Base-by-base conservation (phyloP, 208 protist species). In the Trypanosoma avium region DNA sequence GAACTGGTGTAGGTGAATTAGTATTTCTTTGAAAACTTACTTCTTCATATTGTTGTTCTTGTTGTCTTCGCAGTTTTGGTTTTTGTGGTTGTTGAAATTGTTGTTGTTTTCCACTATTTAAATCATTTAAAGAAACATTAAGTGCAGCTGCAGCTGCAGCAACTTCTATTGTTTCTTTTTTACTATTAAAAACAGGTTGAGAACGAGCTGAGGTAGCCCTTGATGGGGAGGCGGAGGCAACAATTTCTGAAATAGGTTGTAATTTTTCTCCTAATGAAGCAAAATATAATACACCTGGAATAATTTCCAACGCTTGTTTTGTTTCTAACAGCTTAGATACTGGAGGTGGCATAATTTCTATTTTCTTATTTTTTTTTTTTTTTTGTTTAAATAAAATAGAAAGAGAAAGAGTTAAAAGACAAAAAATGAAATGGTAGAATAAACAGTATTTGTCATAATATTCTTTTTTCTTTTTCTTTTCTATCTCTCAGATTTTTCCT, bases 241-340 rank as follows among this genome's bases (percentile, higher is more conserved):
- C 19, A 19, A 19, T 0, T 29, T 36, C 56, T 0, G 13, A 32
- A 30, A 65, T 43, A 15, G 68, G 38, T 9, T 67, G 65, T 19
- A 81, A 65, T 17, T 69, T 63, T 54, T 85, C 84, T 0, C 71
- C 66, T 1, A 80, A 48, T 5, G 80, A 80, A 32, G 77, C 74
- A 27, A 90, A 87, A 73, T 90, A 90, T 19, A 90, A 67, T 5
- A 87, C 67, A 10, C 70, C 73, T 0, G 84, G 80, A 24, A 90
- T 74, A 17, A 90, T 65, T 42, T 74, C 70, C 5, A 78, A 56
- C 22, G 80, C 79, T 55, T 81, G 77, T 15, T 75, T 59, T 9
- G 32, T 76, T 35, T 75, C 70, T 15, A 86, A 49, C 5, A 90
- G 64, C 10, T 57, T 42, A 43, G 52, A 38, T 1, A 90, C 67